Base-by-base conservation (phyloP, 768 basidiomycete genomes). In the Amyloporia xantha region DNA sequence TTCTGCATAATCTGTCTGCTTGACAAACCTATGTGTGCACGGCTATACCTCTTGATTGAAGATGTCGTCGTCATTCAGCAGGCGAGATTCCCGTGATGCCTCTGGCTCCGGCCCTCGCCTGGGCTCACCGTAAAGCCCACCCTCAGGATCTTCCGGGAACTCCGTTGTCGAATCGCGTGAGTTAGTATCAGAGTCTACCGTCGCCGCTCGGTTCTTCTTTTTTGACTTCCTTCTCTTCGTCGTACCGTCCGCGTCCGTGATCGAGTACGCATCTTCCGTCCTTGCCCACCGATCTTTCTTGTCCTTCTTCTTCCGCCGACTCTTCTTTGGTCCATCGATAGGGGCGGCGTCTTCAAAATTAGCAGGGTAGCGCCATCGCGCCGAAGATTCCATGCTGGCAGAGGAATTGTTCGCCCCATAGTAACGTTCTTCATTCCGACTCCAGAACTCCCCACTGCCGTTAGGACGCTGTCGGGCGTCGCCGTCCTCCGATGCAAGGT, bases 201-300 rank as follows among this genome's bases (percentile, higher is more conserved):
- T 52, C 2, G 74, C 70, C 17, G 75, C 70, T 52, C 69, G 72
- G 54, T 69, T 71, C 56, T 67, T 68, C 62, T 77, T 78, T 68
- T 78, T 82, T 70, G 81, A 86, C 73, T 78, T 86, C 35, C 41
- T 27, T 53, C 70, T 76, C 70, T 77, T 86, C 52, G 62, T 42
- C 62, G 67, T 54, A 68, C 72, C 51, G 68, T 71, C 57, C 70
- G 78, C 59, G 42, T 70, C 71, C 1, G 59, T 44, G 19, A 62
- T 55, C 2, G 69, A 71, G 58, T 91, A 85, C 27, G 89, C 90
- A 63, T 92, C 90, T 66, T 90, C 87, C 26, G 89, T 91, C 65
- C 85, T 74, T 51, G 83, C 88, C 84, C 85, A 91, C 50, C 90
- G 72, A 58, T 92, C 90, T 66, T 91, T 91, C 77, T 90, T 91